phyloP scores from a whole-genome alignment of 2,329 filamentous ascomycete species.

The Ceratocystis eucalypticola region DNA sequence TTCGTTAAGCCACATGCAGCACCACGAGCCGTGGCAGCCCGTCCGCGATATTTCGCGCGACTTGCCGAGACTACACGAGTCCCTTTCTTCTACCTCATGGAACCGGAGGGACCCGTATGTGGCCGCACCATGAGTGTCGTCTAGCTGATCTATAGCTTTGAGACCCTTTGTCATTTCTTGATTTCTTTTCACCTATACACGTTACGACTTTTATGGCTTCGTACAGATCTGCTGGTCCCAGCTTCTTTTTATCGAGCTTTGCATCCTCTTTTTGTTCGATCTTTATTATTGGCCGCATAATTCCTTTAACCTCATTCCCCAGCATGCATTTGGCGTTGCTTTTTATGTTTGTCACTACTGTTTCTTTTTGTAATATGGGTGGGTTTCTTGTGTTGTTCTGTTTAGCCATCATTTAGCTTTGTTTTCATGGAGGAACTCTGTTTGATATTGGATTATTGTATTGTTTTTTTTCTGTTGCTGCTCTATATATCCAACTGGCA shows the following conservation, averaged over 20 bases:
- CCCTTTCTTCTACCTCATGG: constrained; percentile 1
- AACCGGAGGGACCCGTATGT: constrained; percentile 7
- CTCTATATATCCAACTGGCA: neutral
- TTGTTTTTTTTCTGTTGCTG: neutral
- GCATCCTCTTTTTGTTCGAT: neutral
- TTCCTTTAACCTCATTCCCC: neutral
- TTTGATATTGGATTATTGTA: constrained; percentile 4
- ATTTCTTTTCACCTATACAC: neutral
- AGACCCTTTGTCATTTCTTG: too few species aligned
- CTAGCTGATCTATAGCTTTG: neutral
- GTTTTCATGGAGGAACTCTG: constrained; percentile 4
- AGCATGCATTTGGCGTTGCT: constrained; percentile 7
- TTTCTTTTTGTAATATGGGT: neutral
- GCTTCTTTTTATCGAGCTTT: neutral
- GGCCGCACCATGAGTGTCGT: neutral
- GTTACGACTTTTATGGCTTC: constrained; percentile 3
- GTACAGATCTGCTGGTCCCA: constrained; percentile 1
- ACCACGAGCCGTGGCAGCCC: constrained; percentile 24
- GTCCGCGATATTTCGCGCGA: constrained; percentile 1
- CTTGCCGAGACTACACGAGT: constrained; percentile 8
- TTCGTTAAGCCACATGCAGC: constrained; percentile 20
- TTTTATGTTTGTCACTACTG: neutral
- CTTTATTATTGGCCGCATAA: neutral
- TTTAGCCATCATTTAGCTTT: neutral
- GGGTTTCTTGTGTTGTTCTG: neutral